Evolutionary conservation across 192 early-diverging fungal species (phyloP), one percentile per base, ranked within the genome.

Genomic region (Allomyces macrogynus): DNA sequence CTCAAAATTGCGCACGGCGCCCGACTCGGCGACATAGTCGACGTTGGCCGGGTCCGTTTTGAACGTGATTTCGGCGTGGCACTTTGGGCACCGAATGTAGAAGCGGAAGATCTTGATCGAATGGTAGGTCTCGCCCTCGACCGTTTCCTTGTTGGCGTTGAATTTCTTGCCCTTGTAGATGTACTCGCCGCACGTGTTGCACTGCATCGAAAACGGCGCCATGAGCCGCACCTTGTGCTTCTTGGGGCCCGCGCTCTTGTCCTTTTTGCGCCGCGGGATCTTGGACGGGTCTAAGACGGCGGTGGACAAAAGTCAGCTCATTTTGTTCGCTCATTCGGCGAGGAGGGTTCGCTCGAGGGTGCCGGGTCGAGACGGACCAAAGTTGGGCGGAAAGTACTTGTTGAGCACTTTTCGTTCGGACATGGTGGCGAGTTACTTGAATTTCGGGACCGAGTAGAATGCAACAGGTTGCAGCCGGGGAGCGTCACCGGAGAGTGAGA

Each of bases 171-270:
- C 90, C 73, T 95, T 93, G 75, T 90, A 91, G 57, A 99, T 87
- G 76, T 89, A 99, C 67, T 99, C 92, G 11, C 93, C 92, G 66
- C 96, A 97, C 9, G 88, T 88, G 49, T 80, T 80, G 77, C 96
- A 99, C 54, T 88, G 88, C 96, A 99, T 99, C 2, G 96, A 94
- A 70, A 95, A 99, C 9, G 96, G 96, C 5, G 96, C 85, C 89
- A 95, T 95, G 23, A 99, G 82, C 24, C 96, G 92, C 23, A 99
- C 96, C 68, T 94, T 99, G 70, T 92, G 88, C 64, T 95, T 91
- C 24, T 77, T 78, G 80, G 86, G 16, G 16, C 20, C 20, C 16
- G 20, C 49, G 4, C 0, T 85, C 69, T 88, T 90, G 54, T 85
- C 80, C 62, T 79, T 81, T 60, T 87, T 90, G 60, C 90, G 82